Evolutionary conservation across 768 basidiomycete species (phyloP).

Genomic region (Termitomyces sp.): DNA sequence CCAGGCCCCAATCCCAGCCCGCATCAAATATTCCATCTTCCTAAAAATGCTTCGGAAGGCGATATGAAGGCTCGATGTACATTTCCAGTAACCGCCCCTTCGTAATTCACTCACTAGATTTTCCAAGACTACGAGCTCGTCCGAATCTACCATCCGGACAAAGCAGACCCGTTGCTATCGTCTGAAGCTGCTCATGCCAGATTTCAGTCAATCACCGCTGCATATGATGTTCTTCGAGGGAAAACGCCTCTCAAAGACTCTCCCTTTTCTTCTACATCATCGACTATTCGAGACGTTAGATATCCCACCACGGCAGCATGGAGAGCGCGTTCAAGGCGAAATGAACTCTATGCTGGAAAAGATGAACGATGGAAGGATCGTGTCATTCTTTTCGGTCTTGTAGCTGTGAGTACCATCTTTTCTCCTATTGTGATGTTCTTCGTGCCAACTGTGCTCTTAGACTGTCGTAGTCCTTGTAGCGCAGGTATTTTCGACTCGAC

Average conservation of each 20-base stretch:
- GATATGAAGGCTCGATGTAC: constrained; percentile 60
- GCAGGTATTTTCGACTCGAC: constrained; percentile 28
- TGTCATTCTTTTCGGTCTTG: constrained; percentile 50
- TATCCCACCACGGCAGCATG: constrained; percentile 36
- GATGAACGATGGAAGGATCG: constrained; percentile 72
- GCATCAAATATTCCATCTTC: constrained; percentile 62
- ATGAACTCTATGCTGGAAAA: constrained; percentile 47
- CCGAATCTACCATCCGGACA: constrained; percentile 76
- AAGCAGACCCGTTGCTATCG: constrained; percentile 36
- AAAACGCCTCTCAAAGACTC: constrained; percentile 25
- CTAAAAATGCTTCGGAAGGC: constrained; percentile 42
- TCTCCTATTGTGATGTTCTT: not conserved
- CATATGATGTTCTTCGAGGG: constrained; percentile 63
- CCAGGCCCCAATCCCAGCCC: constrained; percentile 48
- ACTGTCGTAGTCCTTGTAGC: constrained; percentile 29
- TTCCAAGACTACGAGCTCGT: constrained; percentile 74
- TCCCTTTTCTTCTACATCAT: constrained; percentile 9
- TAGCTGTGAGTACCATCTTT: constrained; percentile 38
- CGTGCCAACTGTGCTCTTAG: constrained; percentile 12
- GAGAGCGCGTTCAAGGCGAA: constrained; percentile 42
- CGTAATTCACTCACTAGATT: not conserved
- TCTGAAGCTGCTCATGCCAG: constrained; percentile 54
- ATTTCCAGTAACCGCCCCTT: constrained; percentile 15
- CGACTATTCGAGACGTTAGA: constrained; percentile 12
- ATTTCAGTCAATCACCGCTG: constrained; percentile 65